Evolutionary conservation across 106 monocot genomes (phyloP), one percentile per base, ranked within the genome.

Genomic region (Dendrobium chrysotoxum): DNA sequence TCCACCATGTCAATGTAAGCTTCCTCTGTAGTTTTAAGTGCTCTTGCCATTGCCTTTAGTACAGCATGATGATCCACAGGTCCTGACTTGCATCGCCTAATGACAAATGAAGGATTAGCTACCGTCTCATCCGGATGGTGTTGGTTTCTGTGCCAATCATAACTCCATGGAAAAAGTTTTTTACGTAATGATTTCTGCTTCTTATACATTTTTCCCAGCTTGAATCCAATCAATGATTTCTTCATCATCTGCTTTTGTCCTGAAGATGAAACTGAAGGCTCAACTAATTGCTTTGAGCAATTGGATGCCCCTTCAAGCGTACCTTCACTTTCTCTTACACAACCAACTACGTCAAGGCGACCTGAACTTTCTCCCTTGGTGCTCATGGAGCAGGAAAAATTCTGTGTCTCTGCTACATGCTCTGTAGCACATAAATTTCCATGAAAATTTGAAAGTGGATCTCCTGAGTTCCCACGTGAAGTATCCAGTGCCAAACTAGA

Each of bases 1-100:
- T 95, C 98, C 42, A 98, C 98, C 91, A 92, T 89, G 18, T 91
- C 89, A 89, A 91, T 89, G 85, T 92, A 98, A 35, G 98, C 91
- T 23, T 86, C 94, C 81, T 98, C 98, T 45, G 98, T 98, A 20
- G 81, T 77, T 66, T 91, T 82, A 53, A 98, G 88, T 8, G 94
- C 98, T 1, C 84, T 87, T 81, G 83, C 78, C 91, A 98, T 95
- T 81, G 98, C 98, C 40, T 81, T 85, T 76, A 98, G 70, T 44
- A 98, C 95, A 26, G 94, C 90, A 80, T 86, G 87, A 80, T 98
- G 94, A 72, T 98, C 92, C 40, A 92, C 89, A 1, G 88, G 94
- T 23, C 92, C 94, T 50, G 89, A 82, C 75, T 87, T 98, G 87
- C 92, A 95, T 80, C 89, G 90, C 79, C 98, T 87, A 75, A 88